These are phyloP conservation scores for Lactuca saligna DNA, from an alignment of 129 eudicot genomes.

Conservation along the genomic window DNA sequence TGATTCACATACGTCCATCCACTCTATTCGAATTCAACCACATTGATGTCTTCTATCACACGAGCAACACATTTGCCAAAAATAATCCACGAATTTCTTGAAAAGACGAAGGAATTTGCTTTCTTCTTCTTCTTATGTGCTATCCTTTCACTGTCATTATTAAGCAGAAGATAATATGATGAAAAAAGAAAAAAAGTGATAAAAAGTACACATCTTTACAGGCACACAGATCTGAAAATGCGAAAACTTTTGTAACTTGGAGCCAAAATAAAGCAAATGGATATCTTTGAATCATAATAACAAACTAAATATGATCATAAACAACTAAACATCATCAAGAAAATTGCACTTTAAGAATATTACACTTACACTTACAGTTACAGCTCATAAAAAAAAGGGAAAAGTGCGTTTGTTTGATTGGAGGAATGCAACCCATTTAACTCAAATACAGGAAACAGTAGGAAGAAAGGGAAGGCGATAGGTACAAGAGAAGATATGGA, in stretches of 20 bases:
- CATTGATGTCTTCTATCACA: constrained; percentile 52
- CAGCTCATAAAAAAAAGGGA: constrained; percentile 24
- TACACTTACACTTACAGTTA: constrained; percentile 22
- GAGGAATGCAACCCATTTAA: constrained; percentile 18
- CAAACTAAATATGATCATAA: constrained; percentile 37
- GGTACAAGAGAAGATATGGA: constrained; percentile 37
- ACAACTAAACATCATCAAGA: constrained; percentile 16
- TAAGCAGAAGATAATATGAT: constrained; percentile 37
- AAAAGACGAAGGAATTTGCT: constrained; percentile 22
- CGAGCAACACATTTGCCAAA: constrained; percentile 15
- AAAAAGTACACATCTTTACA: constrained; percentile 66
- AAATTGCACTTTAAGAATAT: constrained; percentile 21
- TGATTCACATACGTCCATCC: constrained; percentile 83
- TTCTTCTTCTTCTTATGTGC: constrained; percentile 24
- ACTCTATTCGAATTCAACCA: constrained; percentile 63
- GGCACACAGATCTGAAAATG: constrained; percentile 55
- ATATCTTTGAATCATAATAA: constrained; percentile 30
- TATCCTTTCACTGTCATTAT: constrained; percentile 40
- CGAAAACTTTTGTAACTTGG: constrained; percentile 31
- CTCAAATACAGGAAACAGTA: constrained; percentile 13
- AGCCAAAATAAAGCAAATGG: constrained; percentile 44
- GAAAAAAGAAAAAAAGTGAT: constrained; percentile 39
- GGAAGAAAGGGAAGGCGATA: constrained; percentile 22
- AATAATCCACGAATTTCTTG: constrained; percentile 6
- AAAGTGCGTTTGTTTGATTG: constrained; percentile 6